Base-by-base conservation (phyloP, 2,329 filamentous ascomycete genomes). In the Lanzia echinophila region DNA sequence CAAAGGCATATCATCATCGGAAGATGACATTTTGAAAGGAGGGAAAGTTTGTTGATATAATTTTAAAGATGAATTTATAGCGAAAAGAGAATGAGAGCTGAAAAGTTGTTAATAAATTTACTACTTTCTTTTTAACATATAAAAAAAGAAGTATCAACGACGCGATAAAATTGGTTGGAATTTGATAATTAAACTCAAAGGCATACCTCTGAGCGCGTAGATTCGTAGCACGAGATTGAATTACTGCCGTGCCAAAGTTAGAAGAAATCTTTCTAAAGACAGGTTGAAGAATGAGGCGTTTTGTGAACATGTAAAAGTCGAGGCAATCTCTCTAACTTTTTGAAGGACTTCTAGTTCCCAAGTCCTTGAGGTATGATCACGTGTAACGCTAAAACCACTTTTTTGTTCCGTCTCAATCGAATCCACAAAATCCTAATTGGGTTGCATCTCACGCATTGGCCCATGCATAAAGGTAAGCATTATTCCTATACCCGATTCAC, bases 1-100 rank as follows among this genome's bases (percentile, higher is more conserved):
- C 63, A 95, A 80, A 71, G 90, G 90, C 74, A 79, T 80, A 70
- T 95, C 89, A 68, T 95, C 90, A 66, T 92, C 89, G 31, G 89
- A 94, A 51, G 73, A 79, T 67, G 72, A 72, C 78, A 81, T 82
- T 58, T 61, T 75, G 50, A 58, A 60, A 48, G 48, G 48, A 43
- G 61, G 19, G 56, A 19, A 53, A 56, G 22, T 22, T 52, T 12
- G 50, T 60, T 60, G 61, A 55, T 50, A 52, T 46, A 48, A 50
- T 50, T 46, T 53, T 54, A 53, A 51, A 55, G 56, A 43, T 34
- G 31, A 51, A 50, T 50, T 24, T 52, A 52, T 59, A 48, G 54
- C 32, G 48, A 47, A 51, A 39, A 56, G 60, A 54, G 56, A 57
- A 47, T 55, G 55, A 60, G 62, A 65, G 57, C 62, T 67, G 63